Evolutionary conservation across 257 asterid genomes (phyloP).

Genomic region (Solanum phureja): DNA sequence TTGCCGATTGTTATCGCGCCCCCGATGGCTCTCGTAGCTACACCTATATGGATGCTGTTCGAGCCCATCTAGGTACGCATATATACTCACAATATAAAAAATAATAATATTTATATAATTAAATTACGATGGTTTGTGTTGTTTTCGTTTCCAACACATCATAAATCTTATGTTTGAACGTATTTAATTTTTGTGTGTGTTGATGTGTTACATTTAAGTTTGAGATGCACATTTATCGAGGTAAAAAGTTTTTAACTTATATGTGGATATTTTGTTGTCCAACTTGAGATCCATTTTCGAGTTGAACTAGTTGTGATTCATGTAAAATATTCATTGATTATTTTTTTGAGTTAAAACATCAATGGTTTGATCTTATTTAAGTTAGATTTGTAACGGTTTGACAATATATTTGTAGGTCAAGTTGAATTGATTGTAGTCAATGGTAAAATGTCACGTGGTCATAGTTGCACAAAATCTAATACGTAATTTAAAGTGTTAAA

Average conservation of each 20-base stretch:
- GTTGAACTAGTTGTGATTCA: background rate
- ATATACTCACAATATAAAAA: background rate
- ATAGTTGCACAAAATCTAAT: background rate
- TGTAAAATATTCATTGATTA: background rate
- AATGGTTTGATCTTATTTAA: background rate
- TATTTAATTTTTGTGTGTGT: background rate
- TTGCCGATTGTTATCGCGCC: slow-evolving; percentile 53
- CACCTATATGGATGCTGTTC: slow-evolving; percentile 42
- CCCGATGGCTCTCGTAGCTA: slow-evolving; percentile 39
- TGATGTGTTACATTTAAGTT: background rate
- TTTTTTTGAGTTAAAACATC: background rate
- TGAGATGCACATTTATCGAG: background rate
- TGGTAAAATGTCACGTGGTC: background rate
- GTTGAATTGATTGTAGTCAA: background rate
- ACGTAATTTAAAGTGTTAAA: background rate
- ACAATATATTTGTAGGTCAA: background rate
- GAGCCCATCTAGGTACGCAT: slow-evolving; percentile 32
- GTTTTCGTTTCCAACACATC: background rate
- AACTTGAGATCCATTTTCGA: background rate
- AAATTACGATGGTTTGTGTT: background rate
- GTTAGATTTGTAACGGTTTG: background rate
- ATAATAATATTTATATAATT: background rate
- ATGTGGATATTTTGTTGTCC: background rate
- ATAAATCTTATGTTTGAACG: background rate
- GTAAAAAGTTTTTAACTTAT: background rate